Evolutionary conservation across 495 filamentous ascomycete species (phyloP).

Genomic region (Cercophora scortea): DNA sequence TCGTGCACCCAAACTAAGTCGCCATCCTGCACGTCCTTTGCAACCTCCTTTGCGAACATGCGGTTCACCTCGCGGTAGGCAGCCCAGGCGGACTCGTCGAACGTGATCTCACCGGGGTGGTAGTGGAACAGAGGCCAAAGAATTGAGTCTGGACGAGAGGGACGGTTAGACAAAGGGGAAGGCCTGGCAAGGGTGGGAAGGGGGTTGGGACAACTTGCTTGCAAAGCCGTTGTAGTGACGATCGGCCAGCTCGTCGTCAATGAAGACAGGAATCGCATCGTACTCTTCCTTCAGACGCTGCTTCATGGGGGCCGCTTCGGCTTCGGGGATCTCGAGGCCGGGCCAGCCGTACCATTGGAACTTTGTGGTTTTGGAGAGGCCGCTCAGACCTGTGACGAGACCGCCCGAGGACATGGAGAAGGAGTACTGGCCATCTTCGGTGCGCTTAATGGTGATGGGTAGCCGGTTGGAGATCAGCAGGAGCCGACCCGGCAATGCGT

Average conservation of each 20-base stretch:
- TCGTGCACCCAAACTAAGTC: constrained; percentile 94
- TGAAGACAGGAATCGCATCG: constrained; percentile 66
- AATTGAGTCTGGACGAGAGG: constrained; percentile 64
- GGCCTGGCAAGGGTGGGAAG: neutral
- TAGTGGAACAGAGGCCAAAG: constrained; percentile 97
- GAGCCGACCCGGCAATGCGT: constrained; percentile 37
- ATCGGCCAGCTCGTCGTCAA: constrained; percentile 72
- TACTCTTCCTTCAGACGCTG: constrained; percentile 66
- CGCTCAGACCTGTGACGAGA: constrained; percentile 82
- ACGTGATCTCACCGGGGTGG: constrained; percentile 86
- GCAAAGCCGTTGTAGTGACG: constrained; percentile 82
- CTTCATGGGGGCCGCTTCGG: constrained; percentile 55
- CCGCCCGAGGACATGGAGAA: constrained; percentile 95
- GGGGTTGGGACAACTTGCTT: constrained; percentile 47
- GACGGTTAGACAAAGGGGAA: neutral
- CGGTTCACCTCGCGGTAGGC: constrained; percentile 83
- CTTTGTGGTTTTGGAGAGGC: constrained; percentile 80
- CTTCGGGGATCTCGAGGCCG: constrained; percentile 73
- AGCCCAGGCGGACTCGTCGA: constrained; percentile 78
- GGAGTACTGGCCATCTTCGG: constrained; percentile 68
- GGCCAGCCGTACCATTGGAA: constrained; percentile 99
- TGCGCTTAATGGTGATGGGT: constrained; percentile 89
- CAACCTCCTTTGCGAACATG: constrained; percentile 73
- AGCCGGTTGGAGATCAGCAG: constrained; percentile 89
- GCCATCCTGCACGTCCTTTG: constrained; percentile 63